phyloP scores from a whole-genome alignment of 192 early-diverging fungal genomes.

The Rhizophlyctis rosea region DNA sequence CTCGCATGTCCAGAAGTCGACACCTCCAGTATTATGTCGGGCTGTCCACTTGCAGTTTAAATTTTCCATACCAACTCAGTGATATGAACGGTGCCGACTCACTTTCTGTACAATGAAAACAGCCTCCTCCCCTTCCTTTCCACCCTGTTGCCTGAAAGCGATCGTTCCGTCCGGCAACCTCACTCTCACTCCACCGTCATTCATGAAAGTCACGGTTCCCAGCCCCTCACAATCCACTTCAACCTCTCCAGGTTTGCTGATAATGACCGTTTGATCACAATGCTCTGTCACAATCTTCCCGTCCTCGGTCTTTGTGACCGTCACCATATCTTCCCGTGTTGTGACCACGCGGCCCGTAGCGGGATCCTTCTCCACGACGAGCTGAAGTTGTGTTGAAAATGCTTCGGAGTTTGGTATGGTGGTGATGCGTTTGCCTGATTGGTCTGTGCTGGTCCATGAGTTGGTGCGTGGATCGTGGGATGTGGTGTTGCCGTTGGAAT shows the following conservation, averaged over 20 bases:
- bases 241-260: too few species aligned
- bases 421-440: constrained; percentile 3
- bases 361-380: constrained; percentile 25
- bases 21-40: not conserved
- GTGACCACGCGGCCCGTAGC: constrained; percentile 15
- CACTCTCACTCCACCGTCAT: not conserved
- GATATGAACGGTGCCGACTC: too few species aligned
- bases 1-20: not conserved
- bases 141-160: constrained; percentile 1
- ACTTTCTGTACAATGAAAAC: too few species aligned
- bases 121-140: too few species aligned
- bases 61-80: too few species aligned
- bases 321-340: constrained; percentile 39
- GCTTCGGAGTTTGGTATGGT: not conserved
- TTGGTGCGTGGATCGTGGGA: constrained; percentile 1
- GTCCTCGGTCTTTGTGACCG: constrained; percentile 10
- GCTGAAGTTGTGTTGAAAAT: constrained; percentile 3
- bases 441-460: constrained; percentile 28
- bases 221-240: constrained; percentile 9
- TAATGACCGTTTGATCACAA: constrained; percentile 33
- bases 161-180: constrained; percentile 12
- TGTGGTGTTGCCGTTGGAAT: constrained; percentile 32
- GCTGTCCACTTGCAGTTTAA: too few species aligned
- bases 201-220: constrained; percentile 16
- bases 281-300: constrained; percentile 19